Evolutionary conservation across 208 protist genomes (phyloP).

Genomic region (Phytomonas sp.): DNA sequence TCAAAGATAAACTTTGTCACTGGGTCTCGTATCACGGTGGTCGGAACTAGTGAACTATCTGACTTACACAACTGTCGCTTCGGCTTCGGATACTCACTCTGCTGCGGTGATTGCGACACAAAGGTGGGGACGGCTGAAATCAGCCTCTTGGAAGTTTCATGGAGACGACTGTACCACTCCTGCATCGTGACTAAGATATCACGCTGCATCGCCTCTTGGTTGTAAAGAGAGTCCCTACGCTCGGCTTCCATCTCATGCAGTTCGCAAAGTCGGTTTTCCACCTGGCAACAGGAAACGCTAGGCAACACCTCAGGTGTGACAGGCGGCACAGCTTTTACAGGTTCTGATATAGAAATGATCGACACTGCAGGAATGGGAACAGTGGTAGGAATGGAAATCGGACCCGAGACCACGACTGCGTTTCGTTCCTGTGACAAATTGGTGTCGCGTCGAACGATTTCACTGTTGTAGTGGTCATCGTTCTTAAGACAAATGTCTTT

Average conservation of each 20-base stretch:
- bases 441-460: neutral
- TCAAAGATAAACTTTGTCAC: slow-evolving; percentile 63
- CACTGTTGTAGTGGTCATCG: neutral
- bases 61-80: neutral
- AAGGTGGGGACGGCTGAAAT: neutral
- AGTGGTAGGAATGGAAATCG: neutral
- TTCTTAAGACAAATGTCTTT: neutral
- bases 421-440: neutral
- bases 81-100: neutral
- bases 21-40: slow-evolving; percentile 29
- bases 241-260: neutral
- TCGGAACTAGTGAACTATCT: neutral
- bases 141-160: neutral
- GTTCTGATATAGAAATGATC: neutral
- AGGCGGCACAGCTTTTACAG: neutral
- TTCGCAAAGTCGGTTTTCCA: neutral
- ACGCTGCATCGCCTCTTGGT: neutral
- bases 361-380: neutral
- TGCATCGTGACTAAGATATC: neutral
- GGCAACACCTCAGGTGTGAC: neutral
- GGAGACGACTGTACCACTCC: neutral
- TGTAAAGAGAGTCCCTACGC: neutral
- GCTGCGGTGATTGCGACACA: neutral
- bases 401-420: neutral
- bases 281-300: neutral